phyloP scores from a whole-genome alignment of 805 yeast species.

The Candida railenensis region DNA sequence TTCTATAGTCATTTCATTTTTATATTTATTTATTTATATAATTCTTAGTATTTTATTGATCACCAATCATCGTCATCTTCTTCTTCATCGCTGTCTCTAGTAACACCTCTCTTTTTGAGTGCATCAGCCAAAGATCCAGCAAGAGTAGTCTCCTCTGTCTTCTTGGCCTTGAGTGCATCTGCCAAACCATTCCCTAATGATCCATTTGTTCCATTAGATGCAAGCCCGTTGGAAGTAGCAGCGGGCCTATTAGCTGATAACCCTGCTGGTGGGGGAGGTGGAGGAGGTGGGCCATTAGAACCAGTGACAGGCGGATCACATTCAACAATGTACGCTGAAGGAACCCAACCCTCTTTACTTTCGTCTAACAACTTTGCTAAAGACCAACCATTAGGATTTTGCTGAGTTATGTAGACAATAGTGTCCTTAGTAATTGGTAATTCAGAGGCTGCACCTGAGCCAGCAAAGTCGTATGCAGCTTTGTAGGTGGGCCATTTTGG shows the following conservation, averaged over 20 bases:
- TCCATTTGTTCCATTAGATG: slow-evolving; percentile 20
- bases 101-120: slow-evolving; percentile 69
- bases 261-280: slow-evolving; percentile 30
- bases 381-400: slow-evolving; percentile 92
- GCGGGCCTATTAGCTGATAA: slow-evolving; percentile 18
- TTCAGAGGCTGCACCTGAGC: slow-evolving; percentile 79
- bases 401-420: slow-evolving; percentile 65
- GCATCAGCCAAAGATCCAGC: slow-evolving; percentile 93
- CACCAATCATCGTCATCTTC: slow-evolving; percentile 63
- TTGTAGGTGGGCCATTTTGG: slow-evolving; percentile 76
- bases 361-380: slow-evolving; percentile 78
- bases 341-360: slow-evolving; percentile 92
- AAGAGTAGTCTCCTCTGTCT: slow-evolving; percentile 56
- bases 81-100: slow-evolving; percentile 69
- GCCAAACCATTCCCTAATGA: slow-evolving; percentile 58
- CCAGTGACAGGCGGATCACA: slow-evolving; percentile 46
- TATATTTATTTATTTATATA: too few species aligned
- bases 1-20: too few species aligned
- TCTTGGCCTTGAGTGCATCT: slow-evolving; percentile 63
- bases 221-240: slow-evolving; percentile 12
- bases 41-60: slow-evolving; percentile 9
- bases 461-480: slow-evolving; percentile 87
- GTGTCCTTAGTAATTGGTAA: slow-evolving; percentile 77
- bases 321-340: slow-evolving; percentile 81
- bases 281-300: slow-evolving; percentile 27